Base-by-base conservation (phyloP, 1,284 basidiomycete genomes). In the Afroboletus lepidellus region DNA sequence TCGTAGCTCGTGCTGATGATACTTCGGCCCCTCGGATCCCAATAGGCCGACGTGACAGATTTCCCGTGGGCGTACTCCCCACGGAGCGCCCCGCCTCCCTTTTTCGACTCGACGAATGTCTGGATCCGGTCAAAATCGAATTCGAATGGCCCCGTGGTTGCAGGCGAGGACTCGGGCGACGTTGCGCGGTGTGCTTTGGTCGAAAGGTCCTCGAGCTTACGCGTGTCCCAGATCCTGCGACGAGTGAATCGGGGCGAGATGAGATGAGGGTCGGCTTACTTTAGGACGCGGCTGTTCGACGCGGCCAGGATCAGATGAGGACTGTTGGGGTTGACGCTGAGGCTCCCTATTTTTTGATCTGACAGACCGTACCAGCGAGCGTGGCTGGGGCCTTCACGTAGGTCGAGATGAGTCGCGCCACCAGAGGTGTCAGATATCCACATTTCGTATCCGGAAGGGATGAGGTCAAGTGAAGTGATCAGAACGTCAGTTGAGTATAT, bases 1-100 rank as follows among this genome's bases (percentile, higher is more conserved):
- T 92, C 90, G 60, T 92, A 91, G 63, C 83, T 83, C 6, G 90
- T 92, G 66, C 87, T 90, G 36, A 91, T 82, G 55, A 92, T 83
- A 46, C 80, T 76, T 32, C 84, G 77, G 12, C 89, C 89, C 51
- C 83, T 74, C 8, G 87, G 80, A 64, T 91, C 88, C 89, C 89
- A 92, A 59, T 85, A 91, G 0, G 86, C 90, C 9, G 90, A 83
- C 57, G 84, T 90, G 38, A 83, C 87, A 18, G 86, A 86, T 65
- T 88, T 87, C 48, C 80, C 77, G 61, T 92, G 90, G 12, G 66
- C 65, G 76, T 80, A 87, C 60, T 85, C 80, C 2, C 74, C 84
- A 8, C 86, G 80, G 36, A 87, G 68, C 29, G 72, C 71, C 0
- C 77, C 75, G 45, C 74, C 73, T 8, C 85, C 86, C 32, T 69